Conservation (phyloP, 306 rosid species). For the Ammopiptanthus mongolicus region DNA sequence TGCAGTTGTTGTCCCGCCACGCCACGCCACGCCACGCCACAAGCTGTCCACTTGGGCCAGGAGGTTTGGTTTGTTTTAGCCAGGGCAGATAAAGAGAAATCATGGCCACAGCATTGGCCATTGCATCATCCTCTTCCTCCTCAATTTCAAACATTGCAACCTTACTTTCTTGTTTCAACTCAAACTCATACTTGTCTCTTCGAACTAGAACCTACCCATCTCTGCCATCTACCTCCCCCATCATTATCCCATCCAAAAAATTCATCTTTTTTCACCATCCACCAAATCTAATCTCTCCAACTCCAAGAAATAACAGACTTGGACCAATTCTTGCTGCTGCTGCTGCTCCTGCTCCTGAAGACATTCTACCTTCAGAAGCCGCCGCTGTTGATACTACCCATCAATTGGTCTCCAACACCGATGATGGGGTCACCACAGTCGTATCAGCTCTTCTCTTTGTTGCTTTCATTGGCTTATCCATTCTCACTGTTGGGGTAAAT, state of each 20-base stretch:
- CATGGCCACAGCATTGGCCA: slow-evolving; percentile 48
- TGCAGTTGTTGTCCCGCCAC: too few species aligned
- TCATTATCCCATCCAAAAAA: slow-evolving; percentile 15
- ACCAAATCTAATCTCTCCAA: not conserved
- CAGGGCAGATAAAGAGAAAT: slow-evolving; percentile 21
- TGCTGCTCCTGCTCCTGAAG: slow-evolving; percentile 39
- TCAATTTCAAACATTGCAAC: slow-evolving; percentile 35
- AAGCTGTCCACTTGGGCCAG: not conserved
- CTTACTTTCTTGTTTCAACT: slow-evolving; percentile 28
- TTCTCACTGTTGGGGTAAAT: slow-evolving; percentile 80
- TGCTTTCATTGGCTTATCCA: slow-evolving; percentile 69
- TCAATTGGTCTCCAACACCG: slow-evolving; percentile 42
- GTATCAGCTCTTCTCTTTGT: slow-evolving; percentile 58
- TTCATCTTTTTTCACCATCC: slow-evolving; percentile 22
- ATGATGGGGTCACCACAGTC: slow-evolving; percentile 37
- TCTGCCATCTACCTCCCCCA: slow-evolving; percentile 10
- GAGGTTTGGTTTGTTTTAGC: not conserved
- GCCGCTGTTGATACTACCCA: slow-evolving; percentile 40
- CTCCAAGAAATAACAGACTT: not conserved
- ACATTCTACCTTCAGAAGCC: slow-evolving; percentile 35
- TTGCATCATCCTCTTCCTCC: not conserved
- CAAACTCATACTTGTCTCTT: slow-evolving; percentile 18
- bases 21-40: too few species aligned
- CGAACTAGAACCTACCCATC: not conserved
- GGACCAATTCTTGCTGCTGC: slow-evolving; percentile 28